Base-by-base conservation (phyloP, 306 rosid genomes). In the Leucaena leucocephala region DNA sequence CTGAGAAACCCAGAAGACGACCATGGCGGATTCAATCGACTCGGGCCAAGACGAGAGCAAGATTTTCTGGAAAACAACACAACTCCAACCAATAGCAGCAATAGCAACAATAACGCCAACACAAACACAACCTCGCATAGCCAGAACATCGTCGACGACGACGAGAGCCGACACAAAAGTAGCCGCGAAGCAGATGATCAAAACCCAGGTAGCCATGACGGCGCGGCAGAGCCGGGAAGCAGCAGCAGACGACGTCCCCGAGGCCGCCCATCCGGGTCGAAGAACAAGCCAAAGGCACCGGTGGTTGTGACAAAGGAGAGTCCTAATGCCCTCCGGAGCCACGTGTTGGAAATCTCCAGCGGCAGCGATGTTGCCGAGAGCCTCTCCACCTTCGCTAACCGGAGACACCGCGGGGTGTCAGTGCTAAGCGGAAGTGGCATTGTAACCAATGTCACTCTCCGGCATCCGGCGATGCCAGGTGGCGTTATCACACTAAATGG, bases 221-320 rank as follows among this genome's bases (percentile, higher is more conserved):
- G 71, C 43, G 49, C 71, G 17, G 54, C 14, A 6, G 92, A 87
- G 77, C 91, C 88, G 0, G 83, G 84, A 4, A 75, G 84, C 71
- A 44, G 84, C 74, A 39, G 81, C 13, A 71, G 83, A 6, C 87
- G 98, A 39, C 75, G 98, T 1, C 92, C 97, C 0, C 87, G 98
- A 9, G 98, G 98, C 39, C 80, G 98, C 0, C 98, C 98, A 0
- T 89, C 93, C 0, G 98, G 98, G 0, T 95, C 98, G 0, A 95
- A 88, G 71, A 95, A 95, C 96, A 92, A 77, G 72, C 84, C 91
- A 0, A 95, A 81, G 72, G 94, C 97, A 0, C 97, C 98, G 0
- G 78, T 95, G n/a, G 85, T 90, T 6, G 76, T 95, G 8, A 85
- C 97, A 0, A 89, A 88, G 74, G 92, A 91, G 73, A 82, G 78